Base-by-base conservation (phyloP, 2,329 filamentous ascomycete genomes). In the Neodidymelliopsis sp. region DNA sequence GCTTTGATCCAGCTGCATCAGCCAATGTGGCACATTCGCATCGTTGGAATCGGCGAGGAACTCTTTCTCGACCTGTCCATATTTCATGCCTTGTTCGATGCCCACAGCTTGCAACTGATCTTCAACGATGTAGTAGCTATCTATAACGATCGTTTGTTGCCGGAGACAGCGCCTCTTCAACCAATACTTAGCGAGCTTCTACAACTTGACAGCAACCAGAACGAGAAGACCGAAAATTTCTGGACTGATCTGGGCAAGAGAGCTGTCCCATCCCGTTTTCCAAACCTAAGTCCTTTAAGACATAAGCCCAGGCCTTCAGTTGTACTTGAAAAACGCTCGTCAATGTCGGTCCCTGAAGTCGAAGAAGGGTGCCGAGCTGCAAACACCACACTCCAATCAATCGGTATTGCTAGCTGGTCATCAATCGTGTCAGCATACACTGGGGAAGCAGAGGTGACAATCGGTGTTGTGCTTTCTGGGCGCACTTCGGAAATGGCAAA, bases 41-140 rank as follows among this genome's bases (percentile, higher is more conserved):
- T 91, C 1, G 65, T 79, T 0, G 57, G 76, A 2, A 33, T 53
- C 0, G 44, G 62, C 0, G 38, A 53, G 0, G 30, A 46, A 0
- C 31, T 35, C 4, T 58, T 64, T 4, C 66, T 84, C 29, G 72
- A 80, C 33, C 63, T 86, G 15, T 82, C 78, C 8, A 78, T 91
- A 2, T 88, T 95, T 55, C 92, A 97, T 73, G 89, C 89, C 0
- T 76, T 97, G 0, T 97, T 95, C 58, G 92, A 97, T 74, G 92
- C 91, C 0, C 79, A 84, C 29, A 91, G 90, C 7, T 74, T 97
- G 9, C 77, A 82, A 3, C 64, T 78, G 0, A 79, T 97, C 1
- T 72, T 96, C 2, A 64, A 76, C 0, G 83, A 88, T 57, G 75
- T 96, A 10, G 62, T 72, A 2, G 62, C 59, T 25, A 62, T 70